Base-by-base conservation (phyloP, 805 yeast genomes). In the Teunomyces stri region DNA sequence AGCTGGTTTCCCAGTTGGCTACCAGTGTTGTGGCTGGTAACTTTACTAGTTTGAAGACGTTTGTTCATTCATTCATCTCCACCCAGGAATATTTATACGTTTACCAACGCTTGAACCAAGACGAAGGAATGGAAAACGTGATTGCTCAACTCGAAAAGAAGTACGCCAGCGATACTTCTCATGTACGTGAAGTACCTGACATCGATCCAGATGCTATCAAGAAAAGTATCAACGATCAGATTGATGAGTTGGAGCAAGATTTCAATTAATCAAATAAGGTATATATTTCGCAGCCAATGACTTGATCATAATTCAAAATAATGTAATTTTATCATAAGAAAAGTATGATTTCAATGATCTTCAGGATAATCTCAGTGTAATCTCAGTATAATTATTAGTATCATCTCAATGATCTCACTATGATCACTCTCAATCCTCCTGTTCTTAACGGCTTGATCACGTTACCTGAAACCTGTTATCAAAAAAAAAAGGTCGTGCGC, bases 51-150 rank as follows among this genome's bases (percentile, higher is more conserved):
- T 18, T 57, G 16, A 10, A 31, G 6, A 41, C 36, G 3, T 49
- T 65, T 3, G 21, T 65, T n/a, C 38, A 54, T 13, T 49, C 64
- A 2, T 44, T 61, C 5, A 48, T 68, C 4, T 42, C 57, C 1
- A 56, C 49, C 7, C 25, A 44, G 4, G 64, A 68, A 33, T 61
- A 53, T 47, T 51, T 71, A 42, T 59, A 50, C 43, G 58, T 71
- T 5, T 70, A 69, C 51, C 55, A 59, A 48, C 60, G 70, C 37
- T 43, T 54, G 5, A 53, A 43, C 12, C 44, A 48, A 13, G 58
- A 58, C 31, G 34, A 20, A 6, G 51, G 45, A 9, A 38, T 50
- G 34, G 49, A 50, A 3, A 29, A 37, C 29, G 7, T 47, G n/a
- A 37, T 48, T 6, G 50, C 51, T 6, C 13, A 6, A 10, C 34